phyloP scores from a whole-genome alignment of 2,329 filamentous ascomycete genomes.

The Ophiosphaerella herpotricha region DNA sequence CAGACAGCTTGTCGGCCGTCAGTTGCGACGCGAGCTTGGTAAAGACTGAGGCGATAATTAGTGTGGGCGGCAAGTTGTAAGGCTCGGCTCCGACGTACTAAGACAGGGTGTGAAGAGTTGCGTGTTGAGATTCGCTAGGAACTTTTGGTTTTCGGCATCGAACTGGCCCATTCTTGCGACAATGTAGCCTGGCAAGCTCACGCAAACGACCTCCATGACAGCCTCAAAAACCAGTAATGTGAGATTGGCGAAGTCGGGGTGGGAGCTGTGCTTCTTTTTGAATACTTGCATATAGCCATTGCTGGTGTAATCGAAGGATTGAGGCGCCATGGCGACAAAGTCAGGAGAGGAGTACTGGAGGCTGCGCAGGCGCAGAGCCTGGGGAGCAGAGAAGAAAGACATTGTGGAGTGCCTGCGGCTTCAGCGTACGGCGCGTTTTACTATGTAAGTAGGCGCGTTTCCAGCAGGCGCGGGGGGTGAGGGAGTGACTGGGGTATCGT shows the following conservation, averaged over 20 bases:
- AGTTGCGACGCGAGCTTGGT: conserved; percentile 95
- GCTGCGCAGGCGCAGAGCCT: conserved; percentile 45
- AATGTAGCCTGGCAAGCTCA: conserved; percentile 92
- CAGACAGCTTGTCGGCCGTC: conserved; percentile 84
- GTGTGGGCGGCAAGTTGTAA: not conserved
- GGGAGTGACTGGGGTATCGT: conserved; percentile 16
- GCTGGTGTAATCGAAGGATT: conserved; percentile 38
- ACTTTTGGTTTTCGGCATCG: conserved; percentile 93
- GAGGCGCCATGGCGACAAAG: conserved; percentile 42
- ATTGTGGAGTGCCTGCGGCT: conserved; percentile 20
- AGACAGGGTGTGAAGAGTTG: conserved; percentile 96
- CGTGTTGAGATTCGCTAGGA: conserved; percentile 94
- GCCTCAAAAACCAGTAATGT: conserved; percentile 89
- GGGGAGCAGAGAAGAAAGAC: conserved; percentile 37
- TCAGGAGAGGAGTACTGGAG: conserved; percentile 22
- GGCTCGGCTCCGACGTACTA: conserved; percentile 59
- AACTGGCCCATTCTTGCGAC: conserved; percentile 90
- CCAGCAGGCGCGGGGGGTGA: conserved; percentile 13
- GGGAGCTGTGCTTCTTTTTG: conserved; percentile 50
- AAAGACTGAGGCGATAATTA: conserved; percentile 67
- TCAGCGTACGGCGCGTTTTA: conserved; percentile 1
- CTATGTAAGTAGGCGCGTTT: not conserved
- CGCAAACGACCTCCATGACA: conserved; percentile 91
- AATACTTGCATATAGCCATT: conserved; percentile 33
- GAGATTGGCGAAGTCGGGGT: conserved; percentile 71